Evolutionary conservation across 2,329 filamentous ascomycete genomes (phyloP).

Genomic region (Intubia oerlemansii): DNA sequence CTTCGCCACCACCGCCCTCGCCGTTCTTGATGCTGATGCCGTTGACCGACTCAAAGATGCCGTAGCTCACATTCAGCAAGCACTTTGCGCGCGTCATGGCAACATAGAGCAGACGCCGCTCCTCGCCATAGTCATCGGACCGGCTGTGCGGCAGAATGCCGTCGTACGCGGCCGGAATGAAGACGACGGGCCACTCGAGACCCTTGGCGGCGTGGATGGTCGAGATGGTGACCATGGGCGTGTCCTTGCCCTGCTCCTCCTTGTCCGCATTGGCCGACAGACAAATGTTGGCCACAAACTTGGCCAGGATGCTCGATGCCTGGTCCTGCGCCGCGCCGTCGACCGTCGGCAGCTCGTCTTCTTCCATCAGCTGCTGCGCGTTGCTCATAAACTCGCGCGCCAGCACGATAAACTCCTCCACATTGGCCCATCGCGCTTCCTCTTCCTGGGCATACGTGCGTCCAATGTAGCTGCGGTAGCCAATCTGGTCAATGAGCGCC

Average conservation of each 20-base stretch:
- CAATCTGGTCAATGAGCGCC: conserved; percentile 38
- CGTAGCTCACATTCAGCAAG: conserved; percentile 68
- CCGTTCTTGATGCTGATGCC: not conserved
- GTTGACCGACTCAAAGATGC: conserved; percentile 40
- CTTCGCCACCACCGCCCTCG: not conserved
- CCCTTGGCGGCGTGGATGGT: conserved; percentile 95
- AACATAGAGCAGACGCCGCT: conserved; percentile 76
- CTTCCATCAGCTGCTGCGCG: conserved; percentile 18
- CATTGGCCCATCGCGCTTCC: conserved; percentile 67
- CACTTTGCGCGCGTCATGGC: conserved; percentile 89
- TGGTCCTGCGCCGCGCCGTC: conserved; percentile 49
- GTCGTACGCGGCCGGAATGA: conserved; percentile 74
- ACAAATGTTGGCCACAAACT: conserved; percentile 76
- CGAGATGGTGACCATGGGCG: conserved; percentile 59
- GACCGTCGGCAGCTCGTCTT: conserved; percentile 40
- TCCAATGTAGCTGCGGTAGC: conserved; percentile 54
- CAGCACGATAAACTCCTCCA: conserved; percentile 69
- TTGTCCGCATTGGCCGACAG: conserved; percentile 62
- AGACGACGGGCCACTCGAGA: conserved; percentile 89
- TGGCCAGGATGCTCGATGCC: conserved; percentile 42
- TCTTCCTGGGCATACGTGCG: conserved; percentile 51
- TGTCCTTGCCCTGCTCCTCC: conserved; percentile 26
- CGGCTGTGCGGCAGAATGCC: conserved; percentile 80
- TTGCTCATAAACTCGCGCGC: conserved; percentile 45
- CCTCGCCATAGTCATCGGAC: conserved; percentile 70